A percentile compares a stretch with the other conserved stretches of the same genome.
Evolutionary conservation across 257 asterid species (phyloP).

Genomic region (Solanum bulbocastanum): DNA sequence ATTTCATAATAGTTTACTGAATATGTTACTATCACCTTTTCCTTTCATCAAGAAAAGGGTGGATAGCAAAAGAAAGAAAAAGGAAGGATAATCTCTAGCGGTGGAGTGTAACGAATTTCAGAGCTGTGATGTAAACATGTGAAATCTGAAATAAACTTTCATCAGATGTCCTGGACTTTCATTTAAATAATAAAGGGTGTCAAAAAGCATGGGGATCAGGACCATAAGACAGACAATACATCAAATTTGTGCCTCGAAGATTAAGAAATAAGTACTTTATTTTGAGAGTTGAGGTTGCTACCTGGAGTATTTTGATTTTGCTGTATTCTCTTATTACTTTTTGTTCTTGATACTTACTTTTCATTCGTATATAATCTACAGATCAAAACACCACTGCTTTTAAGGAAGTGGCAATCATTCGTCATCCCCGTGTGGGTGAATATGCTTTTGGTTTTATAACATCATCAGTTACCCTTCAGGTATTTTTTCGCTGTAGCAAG

Average conservation of each 20-base stretch:
- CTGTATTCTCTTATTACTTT: background rate
- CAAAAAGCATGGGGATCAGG: background rate
- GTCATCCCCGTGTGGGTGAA: constrained; percentile 92
- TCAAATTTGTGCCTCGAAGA: background rate
- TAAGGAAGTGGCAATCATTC: constrained; percentile 83
- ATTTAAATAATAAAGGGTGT: background rate
- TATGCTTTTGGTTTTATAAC: constrained; percentile 94
- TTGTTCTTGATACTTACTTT: constrained; percentile 10
- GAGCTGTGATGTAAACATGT: background rate
- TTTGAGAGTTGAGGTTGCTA: background rate
- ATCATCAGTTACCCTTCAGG: constrained; percentile 86
- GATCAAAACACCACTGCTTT: constrained; percentile 85
- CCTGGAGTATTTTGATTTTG: background rate
- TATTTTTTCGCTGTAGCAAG: constrained; percentile 9
- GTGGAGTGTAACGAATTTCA: background rate
- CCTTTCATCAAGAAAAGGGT: background rate
- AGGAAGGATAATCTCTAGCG: background rate
- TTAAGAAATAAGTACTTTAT: background rate
- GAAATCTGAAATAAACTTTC: background rate
- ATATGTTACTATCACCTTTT: background rate
- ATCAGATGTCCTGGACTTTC: background rate
- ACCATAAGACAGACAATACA: background rate
- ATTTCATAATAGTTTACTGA: background rate
- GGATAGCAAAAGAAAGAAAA: background rate
- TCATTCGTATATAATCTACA: constrained; percentile 13